Evolutionary conservation across 2,329 filamentous ascomycete genomes (phyloP), one percentile per base, ranked within the genome.

Genomic region (Fusarium miscanthi): DNA sequence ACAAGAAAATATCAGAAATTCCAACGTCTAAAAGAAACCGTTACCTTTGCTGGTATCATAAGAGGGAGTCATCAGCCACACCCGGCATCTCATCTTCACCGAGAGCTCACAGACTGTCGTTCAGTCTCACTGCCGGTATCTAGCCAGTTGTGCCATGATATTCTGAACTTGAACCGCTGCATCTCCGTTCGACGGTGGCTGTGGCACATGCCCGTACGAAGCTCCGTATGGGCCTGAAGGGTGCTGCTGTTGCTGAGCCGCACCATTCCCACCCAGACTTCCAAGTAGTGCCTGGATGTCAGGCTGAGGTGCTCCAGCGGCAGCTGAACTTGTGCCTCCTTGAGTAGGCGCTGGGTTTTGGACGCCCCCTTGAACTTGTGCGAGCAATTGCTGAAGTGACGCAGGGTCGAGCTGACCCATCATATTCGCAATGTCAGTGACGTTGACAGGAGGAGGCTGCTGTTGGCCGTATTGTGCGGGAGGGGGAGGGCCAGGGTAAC

Each of bases 141-240:
- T 89, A 51, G 91, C 88, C 66, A 94, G 82, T 76, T 93, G 90
- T 19, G 91, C 90, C 88, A 94, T 92, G 57, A 94, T 93, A 75
- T 93, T 92, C 78, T 92, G 88, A 74, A 94, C 86, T 59, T 90
- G 85, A 17, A 90, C 84, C 13, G 85, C 83, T 17, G 84, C 80
- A 60, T 83, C 81, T 17, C 78, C 77, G 60, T 78, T 72, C 27
- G 73, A 68, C 27, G 78, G 72, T 56, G 70, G 76, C 49, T 80
- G 78, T 8, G 71, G 75, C 56, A 77, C 80, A 56, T 82, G 75
- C 54, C 77, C 80, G 52, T 82, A 84, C 6, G 74, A 64, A 21
- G 73, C 71, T 8, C 76, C 78, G 46, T 81, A 82, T 9, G 74
- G 72, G 33, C 46, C 59, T 21, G 62, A 46, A 48, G 57, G 61